phyloP scores from a whole-genome alignment of 2,329 filamentous ascomycete genomes.

The Arthrobotrys conoides region DNA sequence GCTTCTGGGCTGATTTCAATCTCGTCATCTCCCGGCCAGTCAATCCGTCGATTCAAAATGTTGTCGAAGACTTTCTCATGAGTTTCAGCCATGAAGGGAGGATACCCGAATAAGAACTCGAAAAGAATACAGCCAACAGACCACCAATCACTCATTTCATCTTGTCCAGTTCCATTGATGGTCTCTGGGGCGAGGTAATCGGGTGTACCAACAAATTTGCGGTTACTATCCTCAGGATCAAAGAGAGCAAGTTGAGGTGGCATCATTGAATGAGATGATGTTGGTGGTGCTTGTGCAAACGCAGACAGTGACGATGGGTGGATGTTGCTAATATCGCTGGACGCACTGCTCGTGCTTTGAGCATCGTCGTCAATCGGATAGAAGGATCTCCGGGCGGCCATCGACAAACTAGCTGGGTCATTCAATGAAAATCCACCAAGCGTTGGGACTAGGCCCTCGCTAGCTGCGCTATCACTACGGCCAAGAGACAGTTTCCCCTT shows the following conservation, averaged over 20 bases:
- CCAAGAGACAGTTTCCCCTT: slow-evolving; percentile 74
- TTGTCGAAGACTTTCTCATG: slow-evolving; percentile 98
- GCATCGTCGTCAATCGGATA: slow-evolving; percentile 79
- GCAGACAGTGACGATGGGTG: slow-evolving; percentile 62
- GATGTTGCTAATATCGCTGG: slow-evolving; percentile 74
- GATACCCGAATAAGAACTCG: slow-evolving; percentile 92
- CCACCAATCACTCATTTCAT: slow-evolving; percentile 99
- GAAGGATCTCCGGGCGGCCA: slow-evolving; percentile 69
- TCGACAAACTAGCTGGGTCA: slow-evolving; percentile 69
- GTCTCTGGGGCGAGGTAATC: slow-evolving; percentile 98
- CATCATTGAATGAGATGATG: slow-evolving; percentile 76
- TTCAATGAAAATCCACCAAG: slow-evolving; percentile 83
- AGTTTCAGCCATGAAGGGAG: slow-evolving; percentile 90
- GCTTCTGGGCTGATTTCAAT: slow-evolving; percentile 81
- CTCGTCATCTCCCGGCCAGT: slow-evolving; percentile 89
- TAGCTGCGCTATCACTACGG: slow-evolving; percentile 92
- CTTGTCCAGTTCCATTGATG: slow-evolving; percentile 92
- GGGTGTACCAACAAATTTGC: slow-evolving; percentile 94
- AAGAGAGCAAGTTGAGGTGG: slow-evolving; percentile 94
- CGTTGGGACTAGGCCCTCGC: slow-evolving; percentile 86
- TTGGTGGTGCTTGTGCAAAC: slow-evolving; percentile 61
- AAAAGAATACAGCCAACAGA: slow-evolving; percentile 98
- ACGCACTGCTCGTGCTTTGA: slow-evolving; percentile 79
- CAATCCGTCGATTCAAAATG: slow-evolving; percentile 88
- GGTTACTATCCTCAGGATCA: slow-evolving; percentile 91